Conservation (phyloP, 257 asterid species). For the Leonotis leonurus region DNA sequence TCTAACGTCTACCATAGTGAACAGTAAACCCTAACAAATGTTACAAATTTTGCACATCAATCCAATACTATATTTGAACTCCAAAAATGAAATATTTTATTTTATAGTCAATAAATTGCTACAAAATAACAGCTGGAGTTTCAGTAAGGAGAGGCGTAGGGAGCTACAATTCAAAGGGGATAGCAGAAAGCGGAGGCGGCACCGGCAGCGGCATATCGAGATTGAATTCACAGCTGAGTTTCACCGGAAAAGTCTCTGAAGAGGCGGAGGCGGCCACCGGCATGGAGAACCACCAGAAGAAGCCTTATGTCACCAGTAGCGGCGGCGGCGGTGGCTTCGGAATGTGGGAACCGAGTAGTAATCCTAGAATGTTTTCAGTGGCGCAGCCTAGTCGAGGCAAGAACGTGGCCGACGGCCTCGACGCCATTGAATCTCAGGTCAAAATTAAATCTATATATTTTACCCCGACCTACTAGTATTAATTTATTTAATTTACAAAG, state of each 20-base stretch:
- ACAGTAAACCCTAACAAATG: slow-evolving; percentile 11
- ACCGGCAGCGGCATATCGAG: slow-evolving; percentile 33
- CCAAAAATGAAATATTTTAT: background rate
- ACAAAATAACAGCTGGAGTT: slow-evolving; percentile 34
- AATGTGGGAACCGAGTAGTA: slow-evolving; percentile 45
- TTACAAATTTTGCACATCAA: background rate
- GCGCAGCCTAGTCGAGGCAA: slow-evolving; percentile 37
- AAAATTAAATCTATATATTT: too few relatives aligned
- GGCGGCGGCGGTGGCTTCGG: slow-evolving; percentile 30
- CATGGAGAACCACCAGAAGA: slow-evolving; percentile 24
- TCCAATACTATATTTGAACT: background rate
- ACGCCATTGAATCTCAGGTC: slow-evolving; percentile 62
- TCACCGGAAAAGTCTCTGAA: slow-evolving; percentile 55
- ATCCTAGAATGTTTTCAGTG: slow-evolving; percentile 45
- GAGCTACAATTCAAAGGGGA: slow-evolving; percentile 33
- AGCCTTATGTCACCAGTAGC: slow-evolving; percentile 15
- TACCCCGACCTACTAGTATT: too few relatives aligned
- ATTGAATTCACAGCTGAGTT: slow-evolving; percentile 70
- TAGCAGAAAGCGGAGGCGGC: slow-evolving; percentile 19
- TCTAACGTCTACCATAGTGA: background rate
- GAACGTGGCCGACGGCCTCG: slow-evolving; percentile 25
- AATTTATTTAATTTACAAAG: background rate
- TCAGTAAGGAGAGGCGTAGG: slow-evolving; percentile 46
- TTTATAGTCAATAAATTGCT: background rate
- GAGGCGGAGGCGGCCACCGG: slow-evolving; percentile 25